phyloP scores from a whole-genome alignment of 2,329 filamentous ascomycete genomes.

The Scedosporium aurantiacum region DNA sequence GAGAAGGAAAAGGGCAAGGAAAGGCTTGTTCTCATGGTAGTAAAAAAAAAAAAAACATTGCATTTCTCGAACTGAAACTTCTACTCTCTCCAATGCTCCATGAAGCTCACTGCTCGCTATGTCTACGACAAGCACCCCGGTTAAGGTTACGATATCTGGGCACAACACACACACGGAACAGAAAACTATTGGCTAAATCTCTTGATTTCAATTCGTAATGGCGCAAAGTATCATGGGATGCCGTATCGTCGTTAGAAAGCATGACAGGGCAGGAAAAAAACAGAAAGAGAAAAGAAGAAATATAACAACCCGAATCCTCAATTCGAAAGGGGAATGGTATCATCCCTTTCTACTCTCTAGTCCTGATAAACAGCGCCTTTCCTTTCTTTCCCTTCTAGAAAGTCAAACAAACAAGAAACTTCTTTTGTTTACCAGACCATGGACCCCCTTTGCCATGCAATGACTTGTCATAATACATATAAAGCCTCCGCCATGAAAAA shows the following conservation, averaged over 20 bases:
- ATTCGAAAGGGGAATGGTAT: background rate
- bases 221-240: background rate
- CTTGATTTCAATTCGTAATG: background rate
- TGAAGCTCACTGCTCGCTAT: too few relatives aligned
- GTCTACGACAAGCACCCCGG: too few relatives aligned
- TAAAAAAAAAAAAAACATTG: background rate
- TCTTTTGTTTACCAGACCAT: background rate
- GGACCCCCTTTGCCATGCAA: background rate
- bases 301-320: background rate
- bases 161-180: background rate
- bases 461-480: conserved; percentile 1
- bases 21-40: background rate
- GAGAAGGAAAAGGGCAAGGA: background rate
- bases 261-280: background rate
- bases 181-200: background rate
- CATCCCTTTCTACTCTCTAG: too few relatives aligned
- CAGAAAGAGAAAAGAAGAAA: background rate
- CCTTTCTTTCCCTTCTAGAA: background rate
- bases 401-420: background rate
- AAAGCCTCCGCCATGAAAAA: background rate
- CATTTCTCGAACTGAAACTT: background rate
- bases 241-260: conserved; percentile 1
- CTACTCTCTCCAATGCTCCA: background rate
- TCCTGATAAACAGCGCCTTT: background rate
- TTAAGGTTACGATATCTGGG: background rate